These are phyloP conservation scores for Neostapfia colusana DNA, from an alignment of 176 grass and related monocot species.

Conservation along the genomic window DNA sequence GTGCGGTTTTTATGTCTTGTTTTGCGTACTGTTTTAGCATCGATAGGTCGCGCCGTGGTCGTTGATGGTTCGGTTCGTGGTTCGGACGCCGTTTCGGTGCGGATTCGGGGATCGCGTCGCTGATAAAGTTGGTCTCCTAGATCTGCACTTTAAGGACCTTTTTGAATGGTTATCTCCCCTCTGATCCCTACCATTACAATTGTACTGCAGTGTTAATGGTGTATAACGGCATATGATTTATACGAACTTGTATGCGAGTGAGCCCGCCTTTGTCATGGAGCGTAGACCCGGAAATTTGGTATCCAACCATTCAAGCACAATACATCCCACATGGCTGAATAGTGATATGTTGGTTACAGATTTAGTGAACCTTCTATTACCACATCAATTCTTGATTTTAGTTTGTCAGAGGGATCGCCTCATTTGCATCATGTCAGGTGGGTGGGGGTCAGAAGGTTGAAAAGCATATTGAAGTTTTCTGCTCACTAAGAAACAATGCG, in stretches of 20 bases:
- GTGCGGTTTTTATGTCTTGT: not conserved
- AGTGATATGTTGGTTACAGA: not conserved
- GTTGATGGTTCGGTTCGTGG: not conserved
- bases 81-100: not conserved
- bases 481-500: not conserved
- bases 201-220: not conserved
- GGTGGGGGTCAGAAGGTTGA: not conserved
- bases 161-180: not conserved
- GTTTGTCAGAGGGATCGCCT: not conserved
- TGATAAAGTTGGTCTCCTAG: not conserved
- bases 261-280: not conserved
- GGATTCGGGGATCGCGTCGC: not conserved
- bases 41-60: not conserved
- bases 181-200: not conserved
- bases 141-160: constrained; percentile 12
- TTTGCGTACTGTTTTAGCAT: not conserved
- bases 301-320: not conserved
- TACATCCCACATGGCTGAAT: not conserved
- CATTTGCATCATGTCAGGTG: not conserved
- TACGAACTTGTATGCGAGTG: not conserved
- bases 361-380: not conserved
- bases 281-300: not conserved
- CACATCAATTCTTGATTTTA: not conserved
- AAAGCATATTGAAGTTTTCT: not conserved
- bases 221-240: not conserved